These are phyloP conservation scores for Neospermospora avenae DNA, from an alignment of 2,329 filamentous ascomycete genomes.

Conservation along the genomic window DNA sequence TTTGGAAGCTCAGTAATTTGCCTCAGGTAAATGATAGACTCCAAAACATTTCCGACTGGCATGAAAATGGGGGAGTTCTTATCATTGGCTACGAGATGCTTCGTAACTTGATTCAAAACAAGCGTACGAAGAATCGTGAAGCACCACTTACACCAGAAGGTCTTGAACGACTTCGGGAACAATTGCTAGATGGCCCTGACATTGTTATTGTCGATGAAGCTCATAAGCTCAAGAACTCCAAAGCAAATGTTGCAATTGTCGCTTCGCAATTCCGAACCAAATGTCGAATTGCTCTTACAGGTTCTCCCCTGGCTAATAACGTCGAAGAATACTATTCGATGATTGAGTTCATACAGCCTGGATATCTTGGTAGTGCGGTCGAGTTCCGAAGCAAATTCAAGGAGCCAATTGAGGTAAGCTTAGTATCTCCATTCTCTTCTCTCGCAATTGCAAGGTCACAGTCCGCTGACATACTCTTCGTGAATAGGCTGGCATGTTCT, in stretches of 20 bases:
- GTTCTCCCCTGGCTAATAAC: constrained; percentile 82
- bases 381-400: constrained; percentile 73
- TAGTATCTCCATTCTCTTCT: neutral
- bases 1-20: constrained; percentile 53
- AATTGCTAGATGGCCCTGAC: constrained; percentile 59
- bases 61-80: constrained; percentile 64
- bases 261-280: constrained; percentile 61
- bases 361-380: constrained; percentile 47
- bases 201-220: constrained; percentile 85
- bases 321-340: constrained; percentile 82
- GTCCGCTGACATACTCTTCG: neutral
- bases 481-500: constrained; percentile 55
- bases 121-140: constrained; percentile 26
- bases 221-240: constrained; percentile 70
- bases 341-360: constrained; percentile 61
- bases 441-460: neutral
- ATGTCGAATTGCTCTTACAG: constrained; percentile 78
- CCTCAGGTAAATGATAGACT: constrained; percentile 38
- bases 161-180: constrained; percentile 40
- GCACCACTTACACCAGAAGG: constrained; percentile 35
- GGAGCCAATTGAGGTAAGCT: constrained; percentile 58
- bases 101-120: constrained; percentile 42
- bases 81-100: constrained; percentile 74
- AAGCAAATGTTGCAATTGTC: constrained; percentile 49
- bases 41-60: constrained; percentile 55